Evolutionary conservation across 495 filamentous ascomycete species (phyloP).

Genomic region (Aspergillus affinis): DNA sequence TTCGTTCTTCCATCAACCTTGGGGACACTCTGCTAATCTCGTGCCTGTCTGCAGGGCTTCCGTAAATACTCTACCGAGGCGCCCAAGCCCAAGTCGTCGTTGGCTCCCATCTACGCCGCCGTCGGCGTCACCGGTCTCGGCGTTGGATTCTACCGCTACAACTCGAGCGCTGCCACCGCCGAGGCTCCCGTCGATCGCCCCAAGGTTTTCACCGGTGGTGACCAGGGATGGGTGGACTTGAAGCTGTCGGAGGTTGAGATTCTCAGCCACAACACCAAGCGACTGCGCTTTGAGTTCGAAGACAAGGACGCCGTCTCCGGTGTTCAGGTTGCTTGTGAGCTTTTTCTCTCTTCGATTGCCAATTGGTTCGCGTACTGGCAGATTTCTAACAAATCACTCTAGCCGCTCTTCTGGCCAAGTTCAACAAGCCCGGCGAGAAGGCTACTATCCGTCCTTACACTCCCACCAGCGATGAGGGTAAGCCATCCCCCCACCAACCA

Average conservation of each 20-base stretch:
- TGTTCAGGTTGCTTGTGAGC: conserved; percentile 70
- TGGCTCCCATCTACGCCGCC: conserved; percentile 40
- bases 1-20: not conserved
- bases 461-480: conserved; percentile 82
- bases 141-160: conserved; percentile 46
- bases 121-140: conserved; percentile 44
- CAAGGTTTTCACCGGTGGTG: conserved; percentile 74
- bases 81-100: conserved; percentile 41
- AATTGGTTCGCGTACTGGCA: not conserved
- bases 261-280: conserved; percentile 89
- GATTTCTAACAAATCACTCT: not conserved
- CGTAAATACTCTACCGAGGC: conserved; percentile 53
- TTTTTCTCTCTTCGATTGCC: not conserved
- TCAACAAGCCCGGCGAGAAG: conserved; percentile 77
- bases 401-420: conserved; percentile 85
- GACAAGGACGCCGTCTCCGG: conserved; percentile 81
- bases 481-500: conserved; percentile 22
- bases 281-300: conserved; percentile 77
- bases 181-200: conserved; percentile 39
- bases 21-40: conserved; percentile 2
- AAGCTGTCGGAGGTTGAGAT: conserved; percentile 73
- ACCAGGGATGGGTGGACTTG: conserved; percentile 80
- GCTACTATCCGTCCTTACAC: conserved; percentile 89
- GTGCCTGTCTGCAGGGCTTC: conserved; percentile 37
- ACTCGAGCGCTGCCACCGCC: conserved; percentile 28